phyloP scores from a whole-genome alignment of 306 rosid genomes.

The Acacia confusa region DNA sequence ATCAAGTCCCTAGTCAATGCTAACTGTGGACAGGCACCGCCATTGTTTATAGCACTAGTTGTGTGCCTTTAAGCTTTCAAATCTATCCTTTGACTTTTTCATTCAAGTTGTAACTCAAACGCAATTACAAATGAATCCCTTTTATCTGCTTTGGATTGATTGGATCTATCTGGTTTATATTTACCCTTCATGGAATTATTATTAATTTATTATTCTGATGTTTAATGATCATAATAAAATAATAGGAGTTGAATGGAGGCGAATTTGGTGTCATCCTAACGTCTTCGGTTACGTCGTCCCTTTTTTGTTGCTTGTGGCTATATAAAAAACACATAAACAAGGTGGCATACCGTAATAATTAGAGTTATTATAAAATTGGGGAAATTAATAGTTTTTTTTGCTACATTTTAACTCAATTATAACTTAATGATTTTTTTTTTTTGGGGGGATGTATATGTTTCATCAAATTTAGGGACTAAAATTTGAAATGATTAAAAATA shows the following conservation, averaged over 20 bases:
- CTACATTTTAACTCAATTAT: too few relatives aligned
- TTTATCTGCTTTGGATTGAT: neutral
- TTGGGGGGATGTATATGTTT: too few relatives aligned
- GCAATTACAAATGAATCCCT: neutral
- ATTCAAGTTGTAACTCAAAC: neutral
- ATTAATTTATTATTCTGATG: neutral
- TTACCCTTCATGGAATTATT: neutral
- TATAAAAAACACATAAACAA: too few relatives aligned
- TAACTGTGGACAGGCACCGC: neutral
- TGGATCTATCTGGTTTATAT: neutral
- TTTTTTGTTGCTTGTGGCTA: neutral
- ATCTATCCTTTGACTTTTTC: neutral
- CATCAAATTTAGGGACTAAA: too few relatives aligned
- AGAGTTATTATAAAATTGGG: too few relatives aligned
- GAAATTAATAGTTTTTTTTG: too few relatives aligned
- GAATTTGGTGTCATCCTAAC: neutral
- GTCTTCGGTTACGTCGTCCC: neutral
- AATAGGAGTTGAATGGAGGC: neutral
- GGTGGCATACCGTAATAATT: neutral
- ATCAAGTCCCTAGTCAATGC: neutral
- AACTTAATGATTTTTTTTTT: too few relatives aligned
- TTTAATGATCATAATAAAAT: neutral
- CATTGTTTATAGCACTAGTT: neutral
- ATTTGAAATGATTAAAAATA: too few relatives aligned
- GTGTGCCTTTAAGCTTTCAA: neutral